These are phyloP conservation scores for Aspergillus asperescens DNA, from an alignment of 495 filamentous ascomycete genomes.

Conservation along the genomic window DNA sequence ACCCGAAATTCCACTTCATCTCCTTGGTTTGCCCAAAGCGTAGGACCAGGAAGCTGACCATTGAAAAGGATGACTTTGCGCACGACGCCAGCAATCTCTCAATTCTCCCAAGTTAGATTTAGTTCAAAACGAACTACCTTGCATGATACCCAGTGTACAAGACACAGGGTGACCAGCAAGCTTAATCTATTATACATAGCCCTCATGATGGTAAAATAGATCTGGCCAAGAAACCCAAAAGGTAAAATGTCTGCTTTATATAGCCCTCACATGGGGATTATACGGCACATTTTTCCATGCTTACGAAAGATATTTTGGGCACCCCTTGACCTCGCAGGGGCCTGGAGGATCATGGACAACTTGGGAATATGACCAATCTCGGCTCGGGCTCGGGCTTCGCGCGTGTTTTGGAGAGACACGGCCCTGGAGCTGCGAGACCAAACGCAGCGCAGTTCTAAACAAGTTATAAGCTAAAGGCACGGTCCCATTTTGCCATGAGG, in stretches of 20 bases:
- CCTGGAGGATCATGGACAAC: background rate
- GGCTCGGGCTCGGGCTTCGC: background rate
- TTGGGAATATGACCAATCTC: background rate
- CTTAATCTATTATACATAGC: background rate
- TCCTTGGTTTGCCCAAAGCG: slow-evolving; percentile 54
- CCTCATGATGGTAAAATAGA: background rate
- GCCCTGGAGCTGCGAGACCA: background rate
- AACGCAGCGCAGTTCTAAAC: background rate
- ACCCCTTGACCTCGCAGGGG: background rate
- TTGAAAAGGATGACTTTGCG: slow-evolving; percentile 53
- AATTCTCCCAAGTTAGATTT: slow-evolving; percentile 29
- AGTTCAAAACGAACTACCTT: slow-evolving; percentile 27
- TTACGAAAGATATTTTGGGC: background rate
- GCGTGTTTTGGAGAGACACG: background rate
- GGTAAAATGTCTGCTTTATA: background rate
- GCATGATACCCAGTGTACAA: slow-evolving; percentile 13
- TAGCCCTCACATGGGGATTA: background rate
- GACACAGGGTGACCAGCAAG: slow-evolving; percentile 7
- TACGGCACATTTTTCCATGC: background rate
- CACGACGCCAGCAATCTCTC: slow-evolving; percentile 26
- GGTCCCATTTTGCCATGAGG: background rate
- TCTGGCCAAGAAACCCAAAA: background rate
- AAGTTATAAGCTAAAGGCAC: background rate
- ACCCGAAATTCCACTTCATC: slow-evolving; percentile 58
- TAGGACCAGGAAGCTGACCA: slow-evolving; percentile 55